Percentiles rank a stretch among this genome's conserved stretches.
Conservation (phyloP, 345 rosid species). For the Dimocarpus longan region DNA sequence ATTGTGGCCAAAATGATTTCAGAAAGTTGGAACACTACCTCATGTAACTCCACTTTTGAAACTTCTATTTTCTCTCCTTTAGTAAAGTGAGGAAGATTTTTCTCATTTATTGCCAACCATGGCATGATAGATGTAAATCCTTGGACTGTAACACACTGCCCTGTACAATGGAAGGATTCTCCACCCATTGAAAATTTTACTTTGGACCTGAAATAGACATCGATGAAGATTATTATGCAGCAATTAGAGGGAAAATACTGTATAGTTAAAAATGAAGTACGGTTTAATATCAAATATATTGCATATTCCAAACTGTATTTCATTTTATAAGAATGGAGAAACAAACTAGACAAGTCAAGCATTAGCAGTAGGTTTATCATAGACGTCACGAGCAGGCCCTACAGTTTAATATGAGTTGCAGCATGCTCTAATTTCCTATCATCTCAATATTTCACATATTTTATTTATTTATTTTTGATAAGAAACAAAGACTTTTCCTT, state of each 20-base stretch:
- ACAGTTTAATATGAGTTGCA: neutral
- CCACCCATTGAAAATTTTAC: constrained; percentile 77
- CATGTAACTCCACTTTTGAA: constrained; percentile 72
- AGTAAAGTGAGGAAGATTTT: constrained; percentile 67
- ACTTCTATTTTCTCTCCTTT: constrained; percentile 75
- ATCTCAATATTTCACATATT: neutral
- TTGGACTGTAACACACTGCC: constrained; percentile 57
- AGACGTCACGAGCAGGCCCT: neutral
- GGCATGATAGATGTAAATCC: constrained; percentile 95
- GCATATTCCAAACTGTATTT: neutral
- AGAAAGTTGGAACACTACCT: constrained; percentile 43
- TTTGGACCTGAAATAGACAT: constrained; percentile 61
- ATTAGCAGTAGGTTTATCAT: neutral
- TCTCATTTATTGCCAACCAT: constrained; percentile 81
- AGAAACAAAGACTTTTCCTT: neutral
- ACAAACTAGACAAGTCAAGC: neutral
- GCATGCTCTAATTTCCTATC: neutral
- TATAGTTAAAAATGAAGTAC: neutral
- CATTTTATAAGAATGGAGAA: neutral
- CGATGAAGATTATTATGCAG: neutral
- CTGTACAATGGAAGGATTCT: constrained; percentile 79
- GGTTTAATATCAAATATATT: neutral
- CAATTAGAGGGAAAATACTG: neutral
- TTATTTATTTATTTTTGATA: too few species aligned
- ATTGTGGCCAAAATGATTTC: neutral